These are phyloP conservation scores for Hypsizygus marmoreus DNA, from an alignment of 768 basidiomycete species.

Conservation along the genomic window DNA sequence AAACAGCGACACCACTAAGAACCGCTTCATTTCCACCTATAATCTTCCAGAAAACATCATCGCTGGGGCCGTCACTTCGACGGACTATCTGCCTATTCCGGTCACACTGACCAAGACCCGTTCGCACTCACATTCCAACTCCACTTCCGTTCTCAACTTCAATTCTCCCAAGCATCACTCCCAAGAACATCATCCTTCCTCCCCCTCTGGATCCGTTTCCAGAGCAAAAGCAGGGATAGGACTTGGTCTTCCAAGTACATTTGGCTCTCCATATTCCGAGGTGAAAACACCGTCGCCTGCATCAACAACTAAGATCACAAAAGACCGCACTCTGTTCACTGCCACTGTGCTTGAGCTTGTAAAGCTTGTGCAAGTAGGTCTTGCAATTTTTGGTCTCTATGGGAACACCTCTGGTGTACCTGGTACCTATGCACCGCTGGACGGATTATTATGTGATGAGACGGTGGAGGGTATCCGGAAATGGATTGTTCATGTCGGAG, in stretches of 20 bases:
- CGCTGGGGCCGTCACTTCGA: slow-evolving; percentile 22
- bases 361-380: slow-evolving; percentile 69
- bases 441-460: slow-evolving; percentile 78
- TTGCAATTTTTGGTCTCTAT: slow-evolving; percentile 72
- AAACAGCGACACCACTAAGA: slow-evolving; percentile 73
- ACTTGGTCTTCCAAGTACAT: slow-evolving; percentile 18
- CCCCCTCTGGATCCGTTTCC: slow-evolving; percentile 16
- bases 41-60: slow-evolving; percentile 48
- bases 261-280: slow-evolving; percentile 13
- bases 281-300: slow-evolving; percentile 10
- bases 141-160: slow-evolving; percentile 19
- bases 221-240: slow-evolving; percentile 17
- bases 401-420: slow-evolving; percentile 9
- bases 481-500: slow-evolving; percentile 71
- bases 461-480: slow-evolving; percentile 70
- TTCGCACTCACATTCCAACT: slow-evolving; percentile 20
- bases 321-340: slow-evolving; percentile 51
- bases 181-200: neutral
- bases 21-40: slow-evolving; percentile 75
- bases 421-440: slow-evolving; percentile 28
- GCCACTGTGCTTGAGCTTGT: slow-evolving; percentile 75
- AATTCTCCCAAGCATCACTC: slow-evolving; percentile 18
- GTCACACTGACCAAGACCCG: slow-evolving; percentile 16
- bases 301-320: slow-evolving; percentile 24
- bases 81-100: slow-evolving; percentile 20